phyloP scores from a whole-genome alignment of 73 alveolate genomes.

The Blepharisma japonicum region DNA sequence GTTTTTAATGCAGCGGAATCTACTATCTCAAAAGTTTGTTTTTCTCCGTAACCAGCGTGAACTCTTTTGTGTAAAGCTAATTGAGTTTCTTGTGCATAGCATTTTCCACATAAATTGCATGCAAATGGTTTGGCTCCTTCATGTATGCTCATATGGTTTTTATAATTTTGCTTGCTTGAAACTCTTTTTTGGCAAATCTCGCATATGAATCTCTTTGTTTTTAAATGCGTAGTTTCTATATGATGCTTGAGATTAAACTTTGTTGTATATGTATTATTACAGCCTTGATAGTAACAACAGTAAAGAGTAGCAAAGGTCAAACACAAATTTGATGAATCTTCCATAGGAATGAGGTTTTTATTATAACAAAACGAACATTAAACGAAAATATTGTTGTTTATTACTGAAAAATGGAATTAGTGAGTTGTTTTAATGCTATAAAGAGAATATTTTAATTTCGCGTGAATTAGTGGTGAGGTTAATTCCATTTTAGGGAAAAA shows the following conservation, averaged over 20 bases:
- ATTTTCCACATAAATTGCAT: not conserved
- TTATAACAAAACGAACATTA: too few species aligned
- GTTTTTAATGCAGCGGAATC: too few species aligned
- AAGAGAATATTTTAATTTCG: too few species aligned
- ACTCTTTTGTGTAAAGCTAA: not conserved
- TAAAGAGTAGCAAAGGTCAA: too few species aligned
- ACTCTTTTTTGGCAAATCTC: not conserved
- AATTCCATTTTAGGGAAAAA: too few species aligned
- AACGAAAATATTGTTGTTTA: too few species aligned
- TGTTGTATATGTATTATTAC: not conserved
- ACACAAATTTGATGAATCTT: too few species aligned
- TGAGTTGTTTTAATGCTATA: too few species aligned
- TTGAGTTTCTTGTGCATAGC: not conserved
- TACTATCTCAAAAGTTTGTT: too few species aligned
- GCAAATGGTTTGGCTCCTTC: not conserved
- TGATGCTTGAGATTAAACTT: conserved; percentile 17
- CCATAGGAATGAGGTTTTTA: too few species aligned
- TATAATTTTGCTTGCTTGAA: conserved; percentile 13
- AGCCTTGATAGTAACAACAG: conserved; percentile 26
- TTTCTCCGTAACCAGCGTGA: not conserved
- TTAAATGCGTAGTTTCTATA: not conserved
- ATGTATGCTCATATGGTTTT: conserved; percentile 11
- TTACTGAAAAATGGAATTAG: too few species aligned
- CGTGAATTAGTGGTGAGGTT: too few species aligned
- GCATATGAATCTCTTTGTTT: not conserved